A percentile compares a stretch with the other conserved stretches of the same genome.
These are phyloP conservation scores for Chalciporus sphaerocephalus DNA, from an alignment of 768 basidiomycete genomes.

Conservation along the genomic window DNA sequence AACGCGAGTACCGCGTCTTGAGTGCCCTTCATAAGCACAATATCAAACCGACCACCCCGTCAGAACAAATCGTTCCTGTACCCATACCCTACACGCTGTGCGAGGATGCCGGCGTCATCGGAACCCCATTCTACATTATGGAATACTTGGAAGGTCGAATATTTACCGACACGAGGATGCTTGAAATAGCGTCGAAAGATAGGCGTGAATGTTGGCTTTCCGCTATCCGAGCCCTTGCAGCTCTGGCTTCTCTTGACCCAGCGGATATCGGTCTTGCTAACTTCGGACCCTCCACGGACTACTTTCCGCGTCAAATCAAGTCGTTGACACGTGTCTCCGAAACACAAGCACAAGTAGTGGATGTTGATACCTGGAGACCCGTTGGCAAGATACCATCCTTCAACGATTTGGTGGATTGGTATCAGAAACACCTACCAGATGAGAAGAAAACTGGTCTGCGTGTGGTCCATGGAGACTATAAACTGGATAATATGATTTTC, in stretches of 20 bases:
- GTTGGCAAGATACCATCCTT: conserved; percentile 74
- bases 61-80: conserved; percentile 65
- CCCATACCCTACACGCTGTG: conserved; percentile 83
- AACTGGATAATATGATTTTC: conserved; percentile 95
- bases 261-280: conserved; percentile 58
- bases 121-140: conserved; percentile 95
- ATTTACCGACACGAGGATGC: conserved; percentile 82
- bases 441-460: conserved; percentile 70
- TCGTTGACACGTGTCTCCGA: conserved; percentile 77
- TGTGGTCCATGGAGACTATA: conserved; percentile 98
- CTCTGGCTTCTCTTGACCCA: conserved; percentile 63
- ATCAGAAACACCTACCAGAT: conserved; percentile 66
- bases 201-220: conserved; percentile 78
- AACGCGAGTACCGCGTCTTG: conserved; percentile 86
- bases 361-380: conserved; percentile 56
- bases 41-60: conserved; percentile 42
- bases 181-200: conserved; percentile 57
- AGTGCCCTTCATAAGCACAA: conserved; percentile 76
- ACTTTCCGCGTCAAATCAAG: conserved; percentile 93
- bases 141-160: conserved; percentile 92
- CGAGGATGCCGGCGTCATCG: conserved; percentile 70
- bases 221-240: conserved; percentile 65
- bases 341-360: conserved; percentile 67
- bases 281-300: conserved; percentile 72
- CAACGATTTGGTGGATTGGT: conserved; percentile 73